phyloP scores from a whole-genome alignment of 768 basidiomycete species.

The Termitomyces sp. region DNA sequence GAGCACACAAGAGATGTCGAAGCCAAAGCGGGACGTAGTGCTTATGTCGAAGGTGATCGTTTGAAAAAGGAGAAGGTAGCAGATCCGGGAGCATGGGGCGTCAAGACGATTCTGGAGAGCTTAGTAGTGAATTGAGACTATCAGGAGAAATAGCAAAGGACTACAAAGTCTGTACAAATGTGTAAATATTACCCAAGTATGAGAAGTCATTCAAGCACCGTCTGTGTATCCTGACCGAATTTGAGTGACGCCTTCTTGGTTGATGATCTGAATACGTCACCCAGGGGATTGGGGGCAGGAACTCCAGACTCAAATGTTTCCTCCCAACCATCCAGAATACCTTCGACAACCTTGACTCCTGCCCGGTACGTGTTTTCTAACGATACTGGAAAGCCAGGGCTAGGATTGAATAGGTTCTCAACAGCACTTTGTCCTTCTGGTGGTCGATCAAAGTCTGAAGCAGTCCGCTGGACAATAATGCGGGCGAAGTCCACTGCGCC shows the following conservation, averaged over 20 bases:
- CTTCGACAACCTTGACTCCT: conserved; percentile 11
- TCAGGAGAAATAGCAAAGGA: background rate
- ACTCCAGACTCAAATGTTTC: conserved; percentile 5
- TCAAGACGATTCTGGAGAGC: conserved; percentile 68
- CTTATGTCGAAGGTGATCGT: conserved; percentile 74
- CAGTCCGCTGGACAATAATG: conserved; percentile 7
- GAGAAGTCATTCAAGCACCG: background rate
- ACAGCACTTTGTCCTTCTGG: conserved; percentile 7
- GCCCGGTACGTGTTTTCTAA: conserved; percentile 9
- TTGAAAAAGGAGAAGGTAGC: conserved; percentile 61
- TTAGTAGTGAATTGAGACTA: conserved; percentile 30
- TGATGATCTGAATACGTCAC: conserved; percentile 2
- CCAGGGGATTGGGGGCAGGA: conserved; percentile 6
- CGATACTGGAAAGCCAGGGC: conserved; percentile 5
- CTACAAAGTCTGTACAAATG: background rate
- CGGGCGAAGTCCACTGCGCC: conserved; percentile 6
- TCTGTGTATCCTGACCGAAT: background rate
- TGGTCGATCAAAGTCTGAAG: conserved; percentile 13
- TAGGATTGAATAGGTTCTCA: conserved; percentile 6
- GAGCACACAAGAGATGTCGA: conserved; percentile 70
- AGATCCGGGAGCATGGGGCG: conserved; percentile 93
- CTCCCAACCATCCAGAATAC: conserved; percentile 9
- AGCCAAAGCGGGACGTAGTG: conserved; percentile 86
- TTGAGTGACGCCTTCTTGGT: background rate
- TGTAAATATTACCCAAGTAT: background rate